These are phyloP conservation scores for Adansonia grandidieri DNA, from an alignment of 441 rosid genomes.

Conservation along the genomic window DNA sequence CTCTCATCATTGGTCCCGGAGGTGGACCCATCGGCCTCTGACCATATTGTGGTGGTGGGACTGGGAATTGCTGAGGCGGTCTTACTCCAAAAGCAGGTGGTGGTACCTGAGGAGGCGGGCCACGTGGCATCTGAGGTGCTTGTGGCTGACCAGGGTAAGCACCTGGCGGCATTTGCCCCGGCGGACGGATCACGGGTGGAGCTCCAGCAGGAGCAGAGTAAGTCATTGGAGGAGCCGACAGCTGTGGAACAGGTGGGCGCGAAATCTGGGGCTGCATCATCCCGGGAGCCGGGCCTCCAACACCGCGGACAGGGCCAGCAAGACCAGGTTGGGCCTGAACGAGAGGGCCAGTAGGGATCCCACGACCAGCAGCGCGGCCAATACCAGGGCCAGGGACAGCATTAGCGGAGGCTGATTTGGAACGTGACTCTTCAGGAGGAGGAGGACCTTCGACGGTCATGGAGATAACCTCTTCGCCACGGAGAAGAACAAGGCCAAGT, in stretches of 20 bases:
- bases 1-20: slow-evolving; percentile 84
- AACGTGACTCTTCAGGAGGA: slow-evolving; percentile 93
- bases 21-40: slow-evolving; percentile 89
- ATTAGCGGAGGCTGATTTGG: slow-evolving; percentile 65
- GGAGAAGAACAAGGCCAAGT: slow-evolving; percentile 88
- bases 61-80: slow-evolving; percentile 66
- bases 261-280: slow-evolving; percentile 99
- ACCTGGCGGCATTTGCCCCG: slow-evolving; percentile 70
- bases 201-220: slow-evolving; percentile 51
- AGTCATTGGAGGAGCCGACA: slow-evolving; percentile 68
- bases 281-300: slow-evolving; percentile 93
- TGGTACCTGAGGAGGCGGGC: slow-evolving; percentile 59
- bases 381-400: slow-evolving; percentile 83
- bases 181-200: slow-evolving; percentile 72
- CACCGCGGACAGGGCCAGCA: slow-evolving; percentile 89
- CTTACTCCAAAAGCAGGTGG: slow-evolving; percentile 73
- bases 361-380: slow-evolving; percentile 96
- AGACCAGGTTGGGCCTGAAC: slow-evolving; percentile 96
- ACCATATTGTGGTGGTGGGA: slow-evolving; percentile 72
- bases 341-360: slow-evolving; percentile 83
- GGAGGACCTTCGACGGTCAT: slow-evolving; percentile 99
- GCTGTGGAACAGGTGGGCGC: slow-evolving; percentile 60
- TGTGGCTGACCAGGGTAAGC: slow-evolving; percentile 68
- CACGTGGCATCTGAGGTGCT: slow-evolving; percentile 45
- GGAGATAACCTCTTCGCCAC: slow-evolving; percentile 95